A percentile compares a stretch with the other conserved stretches of the same genome.
These are phyloP conservation scores for Alloteropsis semialata DNA, from an alignment of 176 grass and related monocot genomes.

Conservation along the genomic window DNA sequence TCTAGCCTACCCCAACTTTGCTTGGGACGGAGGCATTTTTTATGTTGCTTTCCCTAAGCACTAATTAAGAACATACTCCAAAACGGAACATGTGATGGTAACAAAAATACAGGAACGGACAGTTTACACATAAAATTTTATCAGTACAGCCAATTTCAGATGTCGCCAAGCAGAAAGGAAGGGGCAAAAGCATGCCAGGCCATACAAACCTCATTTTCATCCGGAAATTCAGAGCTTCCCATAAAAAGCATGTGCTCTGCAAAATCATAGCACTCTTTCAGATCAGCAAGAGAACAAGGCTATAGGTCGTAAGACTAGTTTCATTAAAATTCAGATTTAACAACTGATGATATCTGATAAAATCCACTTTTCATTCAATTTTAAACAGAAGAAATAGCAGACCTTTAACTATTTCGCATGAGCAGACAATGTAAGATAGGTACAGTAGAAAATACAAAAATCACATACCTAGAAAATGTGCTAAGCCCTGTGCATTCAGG, in stretches of 20 bases:
- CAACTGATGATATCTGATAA: background rate
- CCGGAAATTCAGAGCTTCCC: constrained; percentile 96
- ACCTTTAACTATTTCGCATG: background rate
- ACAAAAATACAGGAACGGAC: background rate
- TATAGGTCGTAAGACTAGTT: constrained; percentile 3
- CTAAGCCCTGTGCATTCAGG: constrained; percentile 73
- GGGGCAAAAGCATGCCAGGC: background rate
- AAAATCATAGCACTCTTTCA: constrained; percentile 30
- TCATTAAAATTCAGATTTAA: constrained; percentile 7
- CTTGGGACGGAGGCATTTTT: no score
- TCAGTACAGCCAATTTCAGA: background rate
- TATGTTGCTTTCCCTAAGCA: background rate
- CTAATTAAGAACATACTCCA: background rate
- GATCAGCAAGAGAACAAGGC: background rate
- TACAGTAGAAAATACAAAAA: constrained; percentile 18
- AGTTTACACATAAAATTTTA: constrained; percentile 7
- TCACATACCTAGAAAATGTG: constrained; percentile 89
- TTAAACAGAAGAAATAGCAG: constrained; percentile 17
- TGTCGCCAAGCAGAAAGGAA: background rate
- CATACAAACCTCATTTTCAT: constrained; percentile 93
- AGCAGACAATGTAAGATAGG: background rate
- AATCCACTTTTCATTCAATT: constrained; percentile 7
- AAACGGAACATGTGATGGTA: constrained; percentile 1
- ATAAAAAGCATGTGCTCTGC: constrained; percentile 99
- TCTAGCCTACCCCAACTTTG: no score